phyloP scores from a whole-genome alignment of 1,284 basidiomycete species.

The Agroathelia rolfsii region DNA sequence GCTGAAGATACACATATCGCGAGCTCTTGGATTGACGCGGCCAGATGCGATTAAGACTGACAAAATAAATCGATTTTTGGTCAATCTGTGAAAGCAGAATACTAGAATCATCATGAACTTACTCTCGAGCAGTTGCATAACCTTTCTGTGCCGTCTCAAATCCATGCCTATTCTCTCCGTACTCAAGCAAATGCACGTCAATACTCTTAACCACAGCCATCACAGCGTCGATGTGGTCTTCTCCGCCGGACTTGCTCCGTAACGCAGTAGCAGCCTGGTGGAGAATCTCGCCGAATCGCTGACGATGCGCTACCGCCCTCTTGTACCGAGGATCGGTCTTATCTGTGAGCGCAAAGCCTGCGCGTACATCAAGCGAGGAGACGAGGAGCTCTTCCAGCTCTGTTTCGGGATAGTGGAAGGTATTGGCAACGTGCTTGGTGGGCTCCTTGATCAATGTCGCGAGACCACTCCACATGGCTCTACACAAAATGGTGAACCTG shows the following conservation, averaged over 20 bases:
- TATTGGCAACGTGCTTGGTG: slow-evolving; percentile 42
- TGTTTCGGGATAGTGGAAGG: slow-evolving; percentile 47
- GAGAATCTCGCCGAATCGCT: slow-evolving; percentile 62
- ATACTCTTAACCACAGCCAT: slow-evolving; percentile 60
- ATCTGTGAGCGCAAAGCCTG: slow-evolving; percentile 71
- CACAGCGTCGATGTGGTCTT: slow-evolving; percentile 91
- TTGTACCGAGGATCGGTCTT: slow-evolving; percentile 71
- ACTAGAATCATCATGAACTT: slow-evolving; percentile 18
- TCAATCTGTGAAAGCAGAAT: slow-evolving; percentile 7
- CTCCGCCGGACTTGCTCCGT: slow-evolving; percentile 46
- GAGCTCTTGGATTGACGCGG: slow-evolving; percentile 67
- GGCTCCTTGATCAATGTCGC: slow-evolving; percentile 57
- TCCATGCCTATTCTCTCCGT: slow-evolving; percentile 51
- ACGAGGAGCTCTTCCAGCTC: slow-evolving; percentile 61
- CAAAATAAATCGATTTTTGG: slow-evolving; percentile 7
- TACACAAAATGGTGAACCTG: slow-evolving; percentile 55
- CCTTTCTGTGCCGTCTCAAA: slow-evolving; percentile 60
- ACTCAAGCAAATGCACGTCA: slow-evolving; percentile 67
- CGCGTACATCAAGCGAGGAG: slow-evolving; percentile 52
- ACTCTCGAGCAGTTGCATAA: slow-evolving; percentile 63
- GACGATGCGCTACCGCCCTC: slow-evolving; percentile 49
- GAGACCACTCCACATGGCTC: slow-evolving; percentile 65
- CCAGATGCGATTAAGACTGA: slow-evolving; percentile 58
- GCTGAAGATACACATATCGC: slow-evolving; percentile 68
- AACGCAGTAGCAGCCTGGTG: slow-evolving; percentile 64